Conservation (phyloP, 1,139 yeast genomes). For the Suhomyces chickasaworum region DNA sequence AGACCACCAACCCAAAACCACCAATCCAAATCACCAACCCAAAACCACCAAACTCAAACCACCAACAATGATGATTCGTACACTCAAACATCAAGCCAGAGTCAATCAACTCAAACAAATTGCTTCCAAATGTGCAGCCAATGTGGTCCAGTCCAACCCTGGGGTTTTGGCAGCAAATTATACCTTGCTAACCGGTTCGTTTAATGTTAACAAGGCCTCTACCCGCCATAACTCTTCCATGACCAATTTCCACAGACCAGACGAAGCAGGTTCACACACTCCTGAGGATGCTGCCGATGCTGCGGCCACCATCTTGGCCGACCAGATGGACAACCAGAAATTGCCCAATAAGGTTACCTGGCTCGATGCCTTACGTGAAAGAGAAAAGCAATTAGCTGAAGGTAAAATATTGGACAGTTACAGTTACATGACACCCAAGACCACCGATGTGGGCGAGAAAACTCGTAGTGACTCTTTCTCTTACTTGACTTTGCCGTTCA, state of each 20-base stretch:
- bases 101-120: not conserved
- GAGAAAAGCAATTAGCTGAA: constrained; percentile 66
- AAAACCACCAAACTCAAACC: too few species aligned
- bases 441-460: constrained; percentile 70
- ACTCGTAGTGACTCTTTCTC: constrained; percentile 78
- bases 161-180: not conserved
- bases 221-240: constrained; percentile 13
- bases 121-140: not conserved
- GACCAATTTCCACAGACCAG: constrained; percentile 37
- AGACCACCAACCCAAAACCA: too few species aligned
- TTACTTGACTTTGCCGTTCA: constrained; percentile 74
- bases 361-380: constrained; percentile 79
- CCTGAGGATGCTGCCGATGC: constrained; percentile 71
- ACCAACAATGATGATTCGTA: constrained; percentile 3
- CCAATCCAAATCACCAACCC: too few species aligned
- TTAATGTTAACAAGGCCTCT: not conserved
- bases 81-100: not conserved
- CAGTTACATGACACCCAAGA: constrained; percentile 70
- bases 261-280: constrained; percentile 39
- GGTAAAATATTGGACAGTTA: constrained; percentile 73
- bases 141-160: not conserved
- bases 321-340: constrained; percentile 39
- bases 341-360: constrained; percentile 69
- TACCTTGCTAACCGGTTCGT: not conserved
- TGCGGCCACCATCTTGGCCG: constrained; percentile 63